Base-by-base conservation (phyloP, 2,329 filamentous ascomycete genomes). In the Sporothrix luriei region DNA sequence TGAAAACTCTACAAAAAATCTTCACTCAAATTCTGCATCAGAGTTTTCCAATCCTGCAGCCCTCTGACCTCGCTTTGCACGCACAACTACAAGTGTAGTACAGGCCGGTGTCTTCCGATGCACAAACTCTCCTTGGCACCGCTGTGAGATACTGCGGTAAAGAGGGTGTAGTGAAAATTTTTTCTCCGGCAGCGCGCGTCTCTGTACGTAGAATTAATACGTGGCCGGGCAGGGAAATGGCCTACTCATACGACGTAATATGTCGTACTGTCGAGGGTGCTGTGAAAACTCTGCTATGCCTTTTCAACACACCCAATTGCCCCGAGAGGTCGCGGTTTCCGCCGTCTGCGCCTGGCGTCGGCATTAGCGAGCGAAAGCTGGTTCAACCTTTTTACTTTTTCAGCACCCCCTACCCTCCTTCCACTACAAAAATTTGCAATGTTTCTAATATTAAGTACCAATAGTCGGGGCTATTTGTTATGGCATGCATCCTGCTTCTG, bases 41-140 rank as follows among this genome's bases (percentile, higher is more conserved):
- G 61, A 64, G 49, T 46, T 66, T 68, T 68, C 26, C 66, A 59
- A 61, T 65, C 24, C 43, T 68, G 54, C 66, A 49, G 54, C 66
- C 52, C 49, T 57, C 38, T 26, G 13, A 26, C 51, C 14, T 26
- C 52, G 16, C 26, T 21, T 19, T 57, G 54, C 9, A 40, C 10
- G 7, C 40, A 19, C 13, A 9, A 55, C 52, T 24, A 55, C 9
- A 43, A 5, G 40, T 16, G 14, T 13, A 16, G 4, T 16, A 55
- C 24, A 48, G 40, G 21, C 59, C 59, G 66, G 52, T 46, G 66
- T 21, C 21, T 26, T 68, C 66, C 66, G 66, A 49, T 13, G n/a
- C 33, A 61, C 3, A 21, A 13, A 3, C 14, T n/a, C 48, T 48
- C 16, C 16, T 6, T n/a, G 46, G 16, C 40, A 46, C 16, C 14